A percentile compares a stretch with the other conserved stretches of the same genome.
Evolutionary conservation across 345 rosid species (phyloP).

Genomic region (Bretschneidera sinensis): DNA sequence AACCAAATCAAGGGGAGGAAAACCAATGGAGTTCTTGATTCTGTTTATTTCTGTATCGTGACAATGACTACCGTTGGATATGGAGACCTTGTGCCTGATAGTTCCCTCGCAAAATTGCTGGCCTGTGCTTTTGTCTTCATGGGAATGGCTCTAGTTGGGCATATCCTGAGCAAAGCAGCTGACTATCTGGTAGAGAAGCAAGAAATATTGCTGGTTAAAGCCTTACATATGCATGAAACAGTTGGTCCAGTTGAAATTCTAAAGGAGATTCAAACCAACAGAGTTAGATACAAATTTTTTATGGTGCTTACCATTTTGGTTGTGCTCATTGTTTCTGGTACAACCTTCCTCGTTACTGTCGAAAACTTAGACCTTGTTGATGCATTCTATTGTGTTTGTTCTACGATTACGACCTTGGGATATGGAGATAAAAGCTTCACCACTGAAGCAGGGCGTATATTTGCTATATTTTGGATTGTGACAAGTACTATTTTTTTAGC

Average conservation of each 20-base stretch:
- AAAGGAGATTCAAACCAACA: slow-evolving; percentile 33
- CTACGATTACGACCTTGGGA: slow-evolving; percentile 53
- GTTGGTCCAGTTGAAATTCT: slow-evolving; percentile 26
- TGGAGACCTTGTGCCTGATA: slow-evolving; percentile 53
- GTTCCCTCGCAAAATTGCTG: slow-evolving; percentile 32
- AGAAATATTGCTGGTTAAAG: slow-evolving; percentile 34
- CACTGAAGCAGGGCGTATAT: slow-evolving; percentile 35
- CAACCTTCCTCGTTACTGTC: slow-evolving; percentile 22
- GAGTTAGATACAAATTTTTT: slow-evolving; percentile 29
- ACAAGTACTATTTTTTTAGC: slow-evolving; percentile 45
- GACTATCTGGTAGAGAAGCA: slow-evolving; percentile 50
- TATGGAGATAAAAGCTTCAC: slow-evolving; percentile 60
- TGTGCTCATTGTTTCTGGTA: slow-evolving; percentile 33
- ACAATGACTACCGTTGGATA: slow-evolving; percentile 58
- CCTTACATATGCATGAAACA: slow-evolving; percentile 29
- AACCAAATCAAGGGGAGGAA: slow-evolving; percentile 45
- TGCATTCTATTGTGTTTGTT: slow-evolving; percentile 50
- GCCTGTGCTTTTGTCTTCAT: slow-evolving; percentile 38
- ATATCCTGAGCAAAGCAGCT: slow-evolving; percentile 45
- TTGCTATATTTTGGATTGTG: slow-evolving; percentile 53
- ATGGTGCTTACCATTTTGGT: slow-evolving; percentile 19
- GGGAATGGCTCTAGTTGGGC: slow-evolving; percentile 49
- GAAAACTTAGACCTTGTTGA: slow-evolving; percentile 34
- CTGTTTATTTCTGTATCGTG: slow-evolving; percentile 47
- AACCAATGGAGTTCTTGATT: slow-evolving; percentile 45